Percentiles rank a stretch among this genome's conserved stretches.
phyloP scores from a whole-genome alignment of 345 rosid species.

The Sonneratia alba region DNA sequence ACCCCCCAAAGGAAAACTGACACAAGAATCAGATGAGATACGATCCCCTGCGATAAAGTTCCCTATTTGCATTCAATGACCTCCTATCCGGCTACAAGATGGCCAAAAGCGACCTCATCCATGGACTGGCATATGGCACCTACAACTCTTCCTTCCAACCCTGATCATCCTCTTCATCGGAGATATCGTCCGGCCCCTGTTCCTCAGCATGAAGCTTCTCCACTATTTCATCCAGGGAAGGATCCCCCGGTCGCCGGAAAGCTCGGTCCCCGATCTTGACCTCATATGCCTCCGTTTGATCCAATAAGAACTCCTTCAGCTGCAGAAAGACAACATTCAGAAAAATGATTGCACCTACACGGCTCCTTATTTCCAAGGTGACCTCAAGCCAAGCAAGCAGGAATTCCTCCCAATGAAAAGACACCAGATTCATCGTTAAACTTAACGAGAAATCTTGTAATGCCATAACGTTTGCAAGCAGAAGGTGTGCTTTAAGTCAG shows the following conservation, averaged over 20 bases:
- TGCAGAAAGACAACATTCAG: constrained; percentile 13
- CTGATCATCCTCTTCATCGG: constrained; percentile 11
- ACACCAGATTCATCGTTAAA: neutral
- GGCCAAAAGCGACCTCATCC: neutral
- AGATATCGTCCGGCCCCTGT: neutral
- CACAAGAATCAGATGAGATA: neutral
- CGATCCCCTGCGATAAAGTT: neutral
- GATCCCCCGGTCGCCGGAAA: constrained; percentile 76
- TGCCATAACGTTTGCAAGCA: neutral
- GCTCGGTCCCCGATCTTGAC: constrained; percentile 68
- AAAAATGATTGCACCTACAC: neutral
- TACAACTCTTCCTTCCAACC: constrained; percentile 50
- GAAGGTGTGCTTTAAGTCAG: neutral
- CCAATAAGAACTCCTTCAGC: constrained; percentile 76
- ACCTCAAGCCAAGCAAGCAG: neutral
- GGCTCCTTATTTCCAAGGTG: neutral
- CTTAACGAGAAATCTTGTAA: neutral
- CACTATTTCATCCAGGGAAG: constrained; percentile 56
- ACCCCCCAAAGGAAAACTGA: neutral
- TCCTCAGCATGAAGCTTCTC: constrained; percentile 28
- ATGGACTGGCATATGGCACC: neutral
- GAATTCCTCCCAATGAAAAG: neutral
- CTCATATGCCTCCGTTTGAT: constrained; percentile 74
- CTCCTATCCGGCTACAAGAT: neutral
- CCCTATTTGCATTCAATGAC: neutral